Conservation (phyloP, 2,329 filamentous ascomycete genomes). For the Metarhizium robertsii region DNA sequence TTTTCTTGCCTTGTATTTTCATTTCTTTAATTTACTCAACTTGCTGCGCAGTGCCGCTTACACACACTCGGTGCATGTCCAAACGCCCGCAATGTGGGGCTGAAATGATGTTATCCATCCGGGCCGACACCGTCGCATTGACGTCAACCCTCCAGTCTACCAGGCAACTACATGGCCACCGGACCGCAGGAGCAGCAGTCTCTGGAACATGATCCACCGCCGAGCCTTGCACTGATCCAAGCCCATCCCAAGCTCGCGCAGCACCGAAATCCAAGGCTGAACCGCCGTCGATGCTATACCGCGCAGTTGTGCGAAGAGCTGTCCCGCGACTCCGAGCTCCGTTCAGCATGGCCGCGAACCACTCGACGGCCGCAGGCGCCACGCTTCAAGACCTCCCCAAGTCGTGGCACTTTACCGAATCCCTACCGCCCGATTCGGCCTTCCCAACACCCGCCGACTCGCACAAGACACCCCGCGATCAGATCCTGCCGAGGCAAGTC, state of each 20-base stretch:
- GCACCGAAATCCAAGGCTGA: not conserved
- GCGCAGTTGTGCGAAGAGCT: conserved; percentile 21
- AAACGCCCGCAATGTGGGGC: not conserved
- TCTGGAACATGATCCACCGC: no score
- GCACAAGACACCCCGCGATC: conserved; percentile 67
- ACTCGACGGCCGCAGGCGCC: conserved; percentile 22
- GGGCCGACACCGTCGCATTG: not conserved
- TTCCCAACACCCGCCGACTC: conserved; percentile 77
- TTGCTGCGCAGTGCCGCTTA: no score
- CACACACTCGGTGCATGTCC: not conserved
- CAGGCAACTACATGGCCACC: not conserved
- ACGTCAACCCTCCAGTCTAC: conserved; percentile 1
- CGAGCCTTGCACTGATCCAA: no score
- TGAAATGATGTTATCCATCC: not conserved
- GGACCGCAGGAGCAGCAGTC: no score
- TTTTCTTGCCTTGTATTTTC: no score
- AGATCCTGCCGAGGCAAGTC: conserved; percentile 74
- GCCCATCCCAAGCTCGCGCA: no score
- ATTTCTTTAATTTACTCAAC: not conserved
- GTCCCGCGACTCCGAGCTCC: conserved; percentile 16
- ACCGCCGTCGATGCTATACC: conserved; percentile 25
- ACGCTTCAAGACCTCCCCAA: conserved; percentile 50
- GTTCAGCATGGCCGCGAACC: conserved; percentile 22
- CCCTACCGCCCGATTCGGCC: conserved; percentile 63
- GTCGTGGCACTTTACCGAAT: conserved; percentile 55